Conservation (phyloP, 768 basidiomycete genomes). For the Leccinum rimulosum region DNA sequence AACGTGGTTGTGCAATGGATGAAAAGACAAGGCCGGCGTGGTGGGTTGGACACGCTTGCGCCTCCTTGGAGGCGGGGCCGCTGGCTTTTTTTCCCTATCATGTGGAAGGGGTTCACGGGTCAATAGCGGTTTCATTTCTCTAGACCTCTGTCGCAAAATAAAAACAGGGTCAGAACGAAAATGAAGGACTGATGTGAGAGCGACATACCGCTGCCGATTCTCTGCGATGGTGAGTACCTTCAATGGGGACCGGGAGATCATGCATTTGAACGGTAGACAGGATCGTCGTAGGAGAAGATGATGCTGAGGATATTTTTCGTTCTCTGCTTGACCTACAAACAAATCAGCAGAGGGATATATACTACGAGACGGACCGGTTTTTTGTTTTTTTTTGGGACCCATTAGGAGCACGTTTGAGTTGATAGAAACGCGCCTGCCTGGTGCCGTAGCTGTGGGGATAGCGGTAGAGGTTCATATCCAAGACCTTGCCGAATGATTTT, state of each 20-base stretch:
- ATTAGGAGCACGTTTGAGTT: constrained; percentile 26
- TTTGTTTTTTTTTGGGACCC: constrained; percentile 14
- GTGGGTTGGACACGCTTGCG: constrained; percentile 23
- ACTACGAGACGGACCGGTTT: constrained; percentile 19
- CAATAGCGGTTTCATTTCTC: constrained; percentile 17
- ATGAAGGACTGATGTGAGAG: constrained; percentile 9
- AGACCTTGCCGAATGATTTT: constrained; percentile 25
- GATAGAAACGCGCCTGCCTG: constrained; percentile 34
- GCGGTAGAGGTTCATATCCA: constrained; percentile 26
- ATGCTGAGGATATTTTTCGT: constrained; percentile 12
- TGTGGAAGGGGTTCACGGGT: constrained; percentile 24
- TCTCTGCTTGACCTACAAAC: constrained; percentile 12
- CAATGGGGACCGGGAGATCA: constrained; percentile 13
- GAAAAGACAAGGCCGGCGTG: constrained; percentile 19
- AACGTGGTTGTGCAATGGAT: constrained; percentile 17
- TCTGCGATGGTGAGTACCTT: constrained; percentile 15
- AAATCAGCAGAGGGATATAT: constrained; percentile 24
- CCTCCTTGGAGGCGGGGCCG: constrained; percentile 14
- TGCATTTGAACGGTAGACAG: constrained; percentile 11
- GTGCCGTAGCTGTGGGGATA: constrained; percentile 33
- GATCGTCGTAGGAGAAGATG: constrained; percentile 6
- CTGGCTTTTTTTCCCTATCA: constrained; percentile 24
- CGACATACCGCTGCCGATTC: constrained; percentile 21
- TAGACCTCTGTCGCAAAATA: constrained; percentile 19
- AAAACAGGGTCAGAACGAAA: constrained; percentile 11